Percentiles rank a stretch among this genome's conserved stretches.
These are phyloP conservation scores for Taiozyma onychis DNA, from an alignment of 1,139 yeast species.

Conservation along the genomic window DNA sequence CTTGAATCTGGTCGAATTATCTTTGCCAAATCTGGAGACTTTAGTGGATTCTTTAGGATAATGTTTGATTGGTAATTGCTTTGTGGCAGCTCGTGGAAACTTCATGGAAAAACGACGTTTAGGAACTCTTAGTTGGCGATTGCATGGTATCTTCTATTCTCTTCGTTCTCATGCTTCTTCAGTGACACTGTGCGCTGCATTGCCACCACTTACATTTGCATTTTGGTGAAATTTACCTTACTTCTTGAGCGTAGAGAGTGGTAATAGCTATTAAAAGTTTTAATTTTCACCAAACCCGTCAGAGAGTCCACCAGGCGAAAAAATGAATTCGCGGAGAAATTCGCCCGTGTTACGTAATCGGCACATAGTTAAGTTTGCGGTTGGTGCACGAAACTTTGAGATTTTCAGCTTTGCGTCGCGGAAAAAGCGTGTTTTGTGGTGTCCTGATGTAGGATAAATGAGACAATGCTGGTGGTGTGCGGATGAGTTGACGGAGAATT, in stretches of 20 bases:
- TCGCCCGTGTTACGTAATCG: background rate
- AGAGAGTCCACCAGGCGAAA: background rate
- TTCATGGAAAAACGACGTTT: background rate
- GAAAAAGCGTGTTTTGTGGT: background rate
- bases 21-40: background rate
- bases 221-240: slow-evolving; percentile 18
- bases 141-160: background rate
- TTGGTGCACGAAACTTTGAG: background rate
- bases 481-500: no score
- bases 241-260: slow-evolving; percentile 4
- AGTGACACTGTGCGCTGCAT: background rate
- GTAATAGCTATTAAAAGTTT: slow-evolving; percentile 1
- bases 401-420: background rate
- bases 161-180: background rate
- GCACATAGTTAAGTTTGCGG: background rate
- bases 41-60: background rate
- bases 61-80: background rate
- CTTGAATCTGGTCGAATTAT: background rate
- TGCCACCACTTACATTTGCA: slow-evolving; percentile 25
- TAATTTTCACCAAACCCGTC: slow-evolving; percentile 5
- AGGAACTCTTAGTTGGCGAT: background rate
- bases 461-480: no score
- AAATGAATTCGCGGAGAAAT: background rate
- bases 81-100: background rate
- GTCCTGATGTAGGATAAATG: background rate